A percentile compares a stretch with the other conserved stretches of the same genome.
Evolutionary conservation across 768 basidiomycete genomes (phyloP).

Genomic region (Phlebiopsis gigantea): DNA sequence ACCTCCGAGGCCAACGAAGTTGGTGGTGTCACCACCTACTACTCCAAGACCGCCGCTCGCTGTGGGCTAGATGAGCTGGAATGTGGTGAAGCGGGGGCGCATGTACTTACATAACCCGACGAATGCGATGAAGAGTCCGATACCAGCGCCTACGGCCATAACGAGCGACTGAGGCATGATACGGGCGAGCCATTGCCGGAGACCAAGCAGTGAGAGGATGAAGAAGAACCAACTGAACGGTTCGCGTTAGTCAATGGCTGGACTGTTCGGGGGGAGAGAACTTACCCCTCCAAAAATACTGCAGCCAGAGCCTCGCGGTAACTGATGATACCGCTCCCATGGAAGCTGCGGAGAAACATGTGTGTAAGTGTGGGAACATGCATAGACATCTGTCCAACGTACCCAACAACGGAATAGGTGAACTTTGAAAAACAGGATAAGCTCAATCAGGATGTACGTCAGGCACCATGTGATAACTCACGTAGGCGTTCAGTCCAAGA

Average conservation of each 20-base stretch:
- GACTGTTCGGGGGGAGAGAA: not conserved
- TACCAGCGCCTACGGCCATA: constrained; percentile 80
- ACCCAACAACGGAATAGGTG: constrained; percentile 80
- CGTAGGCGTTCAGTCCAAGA: constrained; percentile 78
- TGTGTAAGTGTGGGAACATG: constrained; percentile 8
- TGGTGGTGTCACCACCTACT: constrained; percentile 66
- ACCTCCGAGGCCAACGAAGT: constrained; percentile 73
- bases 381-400: not conserved
- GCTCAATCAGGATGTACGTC: not conserved
- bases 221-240: constrained; percentile 71
- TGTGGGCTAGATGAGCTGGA: constrained; percentile 19
- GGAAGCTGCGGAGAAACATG: constrained; percentile 32
- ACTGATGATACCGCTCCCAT: constrained; percentile 65
- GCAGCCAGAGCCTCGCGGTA: constrained; percentile 81
- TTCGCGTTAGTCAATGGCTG: not conserved
- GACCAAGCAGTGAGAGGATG: constrained; percentile 69
- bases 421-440: constrained; percentile 42
- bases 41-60: constrained; percentile 66
- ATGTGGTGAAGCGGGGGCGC: not conserved
- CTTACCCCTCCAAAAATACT: constrained; percentile 83
- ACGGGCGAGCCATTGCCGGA: constrained; percentile 86
- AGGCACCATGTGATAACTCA: constrained; percentile 29
- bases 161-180: constrained; percentile 87
- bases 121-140: constrained; percentile 86
- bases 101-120: constrained; percentile 60